A percentile compares a stretch with the other conserved stretches of the same genome.
Evolutionary conservation across 2,329 filamentous ascomycete genomes (phyloP).

Genomic region (Fusarium piperis): DNA sequence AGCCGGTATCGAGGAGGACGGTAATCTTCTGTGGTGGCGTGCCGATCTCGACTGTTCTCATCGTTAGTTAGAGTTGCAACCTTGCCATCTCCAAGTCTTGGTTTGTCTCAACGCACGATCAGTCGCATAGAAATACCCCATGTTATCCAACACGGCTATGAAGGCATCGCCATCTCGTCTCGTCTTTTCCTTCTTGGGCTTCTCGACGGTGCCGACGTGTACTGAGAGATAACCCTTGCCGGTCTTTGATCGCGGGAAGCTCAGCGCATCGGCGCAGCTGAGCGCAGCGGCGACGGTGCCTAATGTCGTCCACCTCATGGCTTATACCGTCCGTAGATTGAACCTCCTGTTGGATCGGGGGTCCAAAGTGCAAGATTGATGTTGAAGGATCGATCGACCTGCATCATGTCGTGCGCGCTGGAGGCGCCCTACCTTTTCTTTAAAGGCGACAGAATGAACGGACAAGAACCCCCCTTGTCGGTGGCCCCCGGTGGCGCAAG

Average conservation of each 20-base stretch:
- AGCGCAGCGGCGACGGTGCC: slow-evolving; percentile 24
- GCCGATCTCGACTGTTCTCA: slow-evolving; percentile 55
- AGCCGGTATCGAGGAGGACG: slow-evolving; percentile 62
- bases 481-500: slow-evolving; percentile 24
- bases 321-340: slow-evolving; percentile 4
- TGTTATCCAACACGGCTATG: slow-evolving; percentile 47
- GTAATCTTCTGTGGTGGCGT: slow-evolving; percentile 54
- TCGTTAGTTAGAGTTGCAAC: neutral
- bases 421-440: neutral
- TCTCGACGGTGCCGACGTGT: slow-evolving; percentile 47
- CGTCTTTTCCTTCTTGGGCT: slow-evolving; percentile 36
- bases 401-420: neutral
- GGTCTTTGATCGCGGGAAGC: slow-evolving; percentile 42
- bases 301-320: slow-evolving; percentile 41
- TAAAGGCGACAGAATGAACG: neutral
- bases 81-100: neutral
- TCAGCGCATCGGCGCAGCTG: slow-evolving; percentile 23
- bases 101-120: slow-evolving; percentile 44
- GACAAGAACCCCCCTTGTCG: neutral
- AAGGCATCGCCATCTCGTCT: slow-evolving; percentile 40
- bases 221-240: slow-evolving; percentile 52
- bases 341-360: neutral
- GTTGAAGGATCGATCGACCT: neutral
- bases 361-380: neutral
- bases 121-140: slow-evolving; percentile 52